Evolutionary conservation across 768 basidiomycete genomes (phyloP), one percentile per base, ranked within the genome.

Genomic region (Leccinellum albellum): DNA sequence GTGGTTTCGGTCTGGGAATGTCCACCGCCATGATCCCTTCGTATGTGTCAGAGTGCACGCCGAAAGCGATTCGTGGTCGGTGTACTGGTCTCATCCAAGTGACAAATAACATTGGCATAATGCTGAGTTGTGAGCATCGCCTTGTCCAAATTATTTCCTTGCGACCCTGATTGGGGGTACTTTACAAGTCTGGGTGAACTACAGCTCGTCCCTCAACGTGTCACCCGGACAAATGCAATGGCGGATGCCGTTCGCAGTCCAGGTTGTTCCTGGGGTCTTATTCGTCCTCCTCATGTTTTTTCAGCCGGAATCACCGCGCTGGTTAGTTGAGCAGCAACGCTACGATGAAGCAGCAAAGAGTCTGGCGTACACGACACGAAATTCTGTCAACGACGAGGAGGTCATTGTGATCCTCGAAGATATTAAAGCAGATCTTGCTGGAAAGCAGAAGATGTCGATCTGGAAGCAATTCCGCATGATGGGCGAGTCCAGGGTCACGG

Each of bases 1-100:
- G 80, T 6, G 86, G 87, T 20, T 72, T 86, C 51, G 85, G 86
- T 7, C 76, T 86, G 28, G 83, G 84, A 14, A 78, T 80, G 75
- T 74, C 78, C 7, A 75, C 77, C 1, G 78, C 80, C 4, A 66
- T 82, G 2, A 75, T 80, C 6, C 81, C 82, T 13, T 72, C 79
- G 0, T 83, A 82, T 48, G 73, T 81, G 10, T 81, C 80, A 1
- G 82, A 83, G 64, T 81, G 75, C 49, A 74, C 76, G 3, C 81
- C 81, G 2, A 75, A 68, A 52, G 64, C 68, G 14, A 80, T 83
- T 45, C 74, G 82, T 33, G 81, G 82, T 3, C 73, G 81, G 7
- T 80, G 80, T 53, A 80, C 81, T 4, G 78, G 79, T 6, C 64
- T 76, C 48, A 70, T 79, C 29, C 79, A 75, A 60, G 57, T 67